These are phyloP conservation scores for Syzygium malaccense DNA, from an alignment of 441 rosid species.

Conservation along the genomic window DNA sequence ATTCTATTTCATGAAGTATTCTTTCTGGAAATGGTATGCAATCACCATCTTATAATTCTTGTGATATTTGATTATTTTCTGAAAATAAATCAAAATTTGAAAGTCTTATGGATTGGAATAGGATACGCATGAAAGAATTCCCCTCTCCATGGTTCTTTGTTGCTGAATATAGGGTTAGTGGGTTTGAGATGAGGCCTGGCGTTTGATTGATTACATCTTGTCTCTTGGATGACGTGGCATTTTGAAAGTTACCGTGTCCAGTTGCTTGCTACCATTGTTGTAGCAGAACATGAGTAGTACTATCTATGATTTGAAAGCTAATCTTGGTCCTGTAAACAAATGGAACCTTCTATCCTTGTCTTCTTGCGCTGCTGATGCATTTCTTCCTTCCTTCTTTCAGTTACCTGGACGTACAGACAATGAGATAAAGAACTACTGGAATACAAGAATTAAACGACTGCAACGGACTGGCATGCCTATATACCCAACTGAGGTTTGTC, in stretches of 20 bases:
- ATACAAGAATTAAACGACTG: slow-evolving; percentile 14
- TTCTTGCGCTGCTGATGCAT: not conserved
- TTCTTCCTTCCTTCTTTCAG: slow-evolving; percentile 1
- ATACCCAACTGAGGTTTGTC: slow-evolving; percentile 13
- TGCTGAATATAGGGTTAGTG: not conserved
- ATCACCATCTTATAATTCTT: not conserved
- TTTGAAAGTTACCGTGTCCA: not conserved
- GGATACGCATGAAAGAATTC: not conserved
- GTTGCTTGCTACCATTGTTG: not conserved
- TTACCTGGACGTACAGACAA: slow-evolving; percentile 24
- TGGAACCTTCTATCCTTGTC: not conserved
- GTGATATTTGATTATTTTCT: not conserved
- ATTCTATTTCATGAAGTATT: not conserved
- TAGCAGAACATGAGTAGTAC: not conserved
- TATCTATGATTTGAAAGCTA: not conserved
- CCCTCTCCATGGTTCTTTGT: not conserved
- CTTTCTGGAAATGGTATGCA: not conserved
- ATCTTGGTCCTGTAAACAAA: not conserved
- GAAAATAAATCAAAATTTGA: not conserved
- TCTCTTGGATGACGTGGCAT: not conserved
- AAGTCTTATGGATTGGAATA: not conserved
- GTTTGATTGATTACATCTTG: not conserved
- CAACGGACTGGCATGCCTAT: not conserved
- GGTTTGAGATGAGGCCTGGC: not conserved
- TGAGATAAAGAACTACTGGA: slow-evolving; percentile 25